Conservation (phyloP, 495 filamentous ascomycete genomes). For the Penicillium robsamsonii region DNA sequence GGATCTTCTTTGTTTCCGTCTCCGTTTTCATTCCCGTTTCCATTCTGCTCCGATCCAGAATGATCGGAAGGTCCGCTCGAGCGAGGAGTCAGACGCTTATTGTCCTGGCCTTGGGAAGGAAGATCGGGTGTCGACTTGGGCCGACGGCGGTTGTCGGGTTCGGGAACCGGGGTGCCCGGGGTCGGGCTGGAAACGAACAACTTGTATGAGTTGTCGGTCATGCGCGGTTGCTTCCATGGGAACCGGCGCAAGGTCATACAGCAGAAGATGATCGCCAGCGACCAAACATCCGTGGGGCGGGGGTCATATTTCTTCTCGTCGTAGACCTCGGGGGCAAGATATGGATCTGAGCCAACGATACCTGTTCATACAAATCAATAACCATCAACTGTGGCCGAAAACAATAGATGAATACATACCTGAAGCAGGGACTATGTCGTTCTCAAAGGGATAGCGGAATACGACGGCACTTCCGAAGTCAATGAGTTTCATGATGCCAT, state of each 20-base stretch:
- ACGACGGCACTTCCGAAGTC: constrained; percentile 98
- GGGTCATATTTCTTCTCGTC: constrained; percentile 94
- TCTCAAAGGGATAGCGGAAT: constrained; percentile 96
- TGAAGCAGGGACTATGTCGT: constrained; percentile 78
- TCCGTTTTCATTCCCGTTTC: constrained; percentile 15
- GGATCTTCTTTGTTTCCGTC: constrained; percentile 15
- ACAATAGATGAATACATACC: constrained; percentile 55
- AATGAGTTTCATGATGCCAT: constrained; percentile 99
- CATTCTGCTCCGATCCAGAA: constrained; percentile 19
- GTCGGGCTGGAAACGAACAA: constrained; percentile 80
- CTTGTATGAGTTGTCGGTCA: constrained; percentile 91
- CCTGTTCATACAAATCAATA: constrained; percentile 49
- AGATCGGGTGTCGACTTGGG: constrained; percentile 42
- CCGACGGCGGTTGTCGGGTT: constrained; percentile 43
- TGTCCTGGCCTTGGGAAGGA: constrained; percentile 27
- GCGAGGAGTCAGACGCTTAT: constrained; percentile 19
- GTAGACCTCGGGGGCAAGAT: constrained; percentile 95
- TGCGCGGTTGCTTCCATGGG: constrained; percentile 92
- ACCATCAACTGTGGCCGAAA: neutral
- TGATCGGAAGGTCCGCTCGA: constrained; percentile 15
- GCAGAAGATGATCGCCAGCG: constrained; percentile 96
- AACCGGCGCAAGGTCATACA: constrained; percentile 97
- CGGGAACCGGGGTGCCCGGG: constrained; percentile 48
- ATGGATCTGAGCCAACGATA: constrained; percentile 96
- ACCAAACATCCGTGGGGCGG: constrained; percentile 94